Percentiles rank a stretch among this genome's conserved stretches.
phyloP scores from a whole-genome alignment of 495 filamentous ascomycete genomes.

The Talaromyces ruber region DNA sequence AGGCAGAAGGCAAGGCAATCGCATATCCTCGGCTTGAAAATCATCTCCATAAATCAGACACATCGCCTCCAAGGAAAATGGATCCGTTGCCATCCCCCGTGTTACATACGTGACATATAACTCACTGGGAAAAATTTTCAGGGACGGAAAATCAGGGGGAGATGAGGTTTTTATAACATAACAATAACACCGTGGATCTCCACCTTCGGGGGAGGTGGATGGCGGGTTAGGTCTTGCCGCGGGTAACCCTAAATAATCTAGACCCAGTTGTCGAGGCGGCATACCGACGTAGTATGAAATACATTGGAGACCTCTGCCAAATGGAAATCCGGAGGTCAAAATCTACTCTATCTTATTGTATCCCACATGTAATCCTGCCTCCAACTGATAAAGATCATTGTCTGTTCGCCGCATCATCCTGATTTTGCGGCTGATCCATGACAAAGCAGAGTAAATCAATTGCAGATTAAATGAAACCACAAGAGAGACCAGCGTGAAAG shows the following conservation, averaged over 20 bases:
- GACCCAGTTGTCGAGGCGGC: not conserved
- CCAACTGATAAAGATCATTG: not conserved
- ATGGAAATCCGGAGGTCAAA: no score
- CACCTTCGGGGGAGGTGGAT: not conserved
- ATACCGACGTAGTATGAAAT: no score
- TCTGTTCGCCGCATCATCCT: not conserved
- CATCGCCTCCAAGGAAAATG: not conserved
- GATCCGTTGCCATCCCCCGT: not conserved
- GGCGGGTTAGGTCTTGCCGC: not conserved
- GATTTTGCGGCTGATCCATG: not conserved
- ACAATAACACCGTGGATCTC: not conserved
- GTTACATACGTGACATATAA: not conserved
- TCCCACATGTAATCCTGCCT: not conserved
- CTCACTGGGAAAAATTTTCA: not conserved
- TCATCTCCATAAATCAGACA: not conserved
- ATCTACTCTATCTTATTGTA: not conserved
- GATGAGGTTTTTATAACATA: not conserved
- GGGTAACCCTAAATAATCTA: not conserved
- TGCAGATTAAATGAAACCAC: constrained; percentile 1
- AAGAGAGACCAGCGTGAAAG: not conserved
- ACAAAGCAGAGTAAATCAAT: not conserved
- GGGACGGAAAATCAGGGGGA: not conserved
- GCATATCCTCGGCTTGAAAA: not conserved
- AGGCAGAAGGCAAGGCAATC: not conserved
- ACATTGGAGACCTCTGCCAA: no score